Evolutionary conservation across 225 moss, liverwort and hornwort species (phyloP).

Genomic region (Bryum argenteum): DNA sequence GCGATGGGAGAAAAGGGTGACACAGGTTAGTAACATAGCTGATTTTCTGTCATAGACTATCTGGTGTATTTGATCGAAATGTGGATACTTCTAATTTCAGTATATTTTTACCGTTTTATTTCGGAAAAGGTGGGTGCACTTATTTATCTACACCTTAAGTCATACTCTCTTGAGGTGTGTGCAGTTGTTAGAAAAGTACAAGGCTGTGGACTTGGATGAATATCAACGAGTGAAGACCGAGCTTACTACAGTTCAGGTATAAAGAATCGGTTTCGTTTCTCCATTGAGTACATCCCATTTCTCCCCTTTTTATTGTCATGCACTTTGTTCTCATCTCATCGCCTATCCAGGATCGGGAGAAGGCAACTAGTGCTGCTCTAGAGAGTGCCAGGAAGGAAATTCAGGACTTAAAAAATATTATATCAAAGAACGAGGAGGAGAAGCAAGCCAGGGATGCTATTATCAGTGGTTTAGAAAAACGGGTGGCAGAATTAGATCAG

Average conservation of each 20-base stretch:
- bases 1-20: conserved; percentile 86
- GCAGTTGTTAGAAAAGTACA: conserved; percentile 91
- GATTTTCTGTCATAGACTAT: conserved; percentile 1
- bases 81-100: background rate
- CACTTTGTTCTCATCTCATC: conserved; percentile 13
- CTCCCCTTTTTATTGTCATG: background rate
- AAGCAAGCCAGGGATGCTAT: conserved; percentile 39
- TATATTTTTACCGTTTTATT: background rate
- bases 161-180: conserved; percentile 13
- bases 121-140: background rate
- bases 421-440: conserved; percentile 60
- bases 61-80: conserved; percentile 6
- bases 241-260: conserved; percentile 73
- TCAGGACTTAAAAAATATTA: conserved; percentile 54
- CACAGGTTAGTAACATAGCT: conserved; percentile 55
- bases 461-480: conserved; percentile 56
- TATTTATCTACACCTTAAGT: conserved; percentile 12
- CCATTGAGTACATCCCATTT: conserved; percentile 6
- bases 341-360: conserved; percentile 60
- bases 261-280: conserved; percentile 13
- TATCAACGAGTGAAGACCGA: conserved; percentile 85
- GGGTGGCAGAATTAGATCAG: conserved; percentile 63
- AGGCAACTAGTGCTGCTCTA: conserved; percentile 45
- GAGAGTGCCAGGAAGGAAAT: conserved; percentile 64
- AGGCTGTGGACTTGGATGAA: conserved; percentile 89